Conservation (phyloP, 2,329 filamentous ascomycete genomes). For the Trichophyton schoenleinii region DNA sequence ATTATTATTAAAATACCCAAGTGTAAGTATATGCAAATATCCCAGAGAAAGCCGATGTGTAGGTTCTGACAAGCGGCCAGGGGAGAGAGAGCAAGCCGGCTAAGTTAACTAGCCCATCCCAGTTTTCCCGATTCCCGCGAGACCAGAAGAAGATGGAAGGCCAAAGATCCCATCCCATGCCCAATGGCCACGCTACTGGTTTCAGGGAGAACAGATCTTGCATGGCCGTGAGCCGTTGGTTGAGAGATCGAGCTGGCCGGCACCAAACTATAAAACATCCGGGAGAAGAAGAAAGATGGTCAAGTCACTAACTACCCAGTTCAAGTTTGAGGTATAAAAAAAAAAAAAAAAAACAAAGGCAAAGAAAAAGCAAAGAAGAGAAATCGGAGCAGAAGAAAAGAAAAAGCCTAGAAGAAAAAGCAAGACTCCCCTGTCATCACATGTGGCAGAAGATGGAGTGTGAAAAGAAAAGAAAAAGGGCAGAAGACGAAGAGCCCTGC, state of each 20-base stretch:
- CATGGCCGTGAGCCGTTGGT: not conserved
- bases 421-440: not conserved
- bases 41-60: not conserved
- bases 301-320: too few relatives aligned
- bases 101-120: too few relatives aligned
- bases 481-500: too few relatives aligned
- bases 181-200: not conserved
- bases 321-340: too few relatives aligned
- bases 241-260: not conserved
- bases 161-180: not conserved
- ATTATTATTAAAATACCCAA: too few relatives aligned
- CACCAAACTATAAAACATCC: too few relatives aligned
- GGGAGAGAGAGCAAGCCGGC: too few relatives aligned
- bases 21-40: not conserved
- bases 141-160: not conserved
- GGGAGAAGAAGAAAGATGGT: too few relatives aligned
- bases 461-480: not conserved
- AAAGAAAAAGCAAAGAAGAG: too few relatives aligned
- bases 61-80: too few relatives aligned
- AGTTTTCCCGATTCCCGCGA: not conserved
- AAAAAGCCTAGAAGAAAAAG: not conserved
- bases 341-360: not conserved
- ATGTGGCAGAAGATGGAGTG: not conserved
- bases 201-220: not conserved
- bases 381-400: not conserved